phyloP scores from a whole-genome alignment of 495 filamentous ascomycete genomes.

The Penicillium paxilli region DNA sequence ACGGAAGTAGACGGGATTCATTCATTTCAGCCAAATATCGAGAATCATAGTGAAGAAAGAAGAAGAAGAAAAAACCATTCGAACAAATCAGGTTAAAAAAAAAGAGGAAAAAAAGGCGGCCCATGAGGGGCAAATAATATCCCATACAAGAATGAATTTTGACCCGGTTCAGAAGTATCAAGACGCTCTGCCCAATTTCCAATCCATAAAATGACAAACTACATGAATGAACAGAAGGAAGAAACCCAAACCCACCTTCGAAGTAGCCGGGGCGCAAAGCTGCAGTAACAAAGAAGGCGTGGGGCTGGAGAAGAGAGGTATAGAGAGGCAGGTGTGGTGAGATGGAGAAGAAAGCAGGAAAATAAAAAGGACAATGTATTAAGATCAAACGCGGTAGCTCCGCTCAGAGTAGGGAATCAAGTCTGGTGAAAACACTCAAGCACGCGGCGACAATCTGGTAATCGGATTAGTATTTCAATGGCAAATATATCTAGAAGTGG shows the following conservation, averaged over 20 bases:
- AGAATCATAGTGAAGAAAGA: not conserved
- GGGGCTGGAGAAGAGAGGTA: conserved; percentile 10
- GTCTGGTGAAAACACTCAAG: conserved; percentile 92
- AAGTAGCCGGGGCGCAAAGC: conserved; percentile 1
- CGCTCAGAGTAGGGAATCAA: conserved; percentile 85
- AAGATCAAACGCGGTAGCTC: conserved; percentile 18
- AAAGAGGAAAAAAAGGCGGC: conserved; percentile 15
- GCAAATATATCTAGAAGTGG: not conserved
- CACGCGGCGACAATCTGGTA: conserved; percentile 85
- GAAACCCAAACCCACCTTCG: conserved; percentile 6
- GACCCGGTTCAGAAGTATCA: conserved; percentile 25
- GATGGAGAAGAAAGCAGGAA: conserved; percentile 13
- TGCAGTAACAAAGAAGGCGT: not conserved
- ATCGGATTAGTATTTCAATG: not conserved
- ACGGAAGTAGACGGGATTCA: not conserved
- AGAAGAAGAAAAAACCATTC: conserved; percentile 2
- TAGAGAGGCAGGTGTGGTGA: conserved; percentile 11
- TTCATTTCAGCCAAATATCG: not conserved
- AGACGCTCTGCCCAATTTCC: conserved; percentile 30
- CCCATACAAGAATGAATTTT: conserved; percentile 35
- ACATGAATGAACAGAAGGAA: conserved; percentile 34
- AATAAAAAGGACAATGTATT: conserved; percentile 25
- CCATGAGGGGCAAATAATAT: conserved; percentile 12
- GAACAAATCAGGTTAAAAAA: not conserved
- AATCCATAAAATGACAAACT: conserved; percentile 38